Conservation (phyloP, 2,329 filamentous ascomycete genomes). For the Colletotrichum destructivum region DNA sequence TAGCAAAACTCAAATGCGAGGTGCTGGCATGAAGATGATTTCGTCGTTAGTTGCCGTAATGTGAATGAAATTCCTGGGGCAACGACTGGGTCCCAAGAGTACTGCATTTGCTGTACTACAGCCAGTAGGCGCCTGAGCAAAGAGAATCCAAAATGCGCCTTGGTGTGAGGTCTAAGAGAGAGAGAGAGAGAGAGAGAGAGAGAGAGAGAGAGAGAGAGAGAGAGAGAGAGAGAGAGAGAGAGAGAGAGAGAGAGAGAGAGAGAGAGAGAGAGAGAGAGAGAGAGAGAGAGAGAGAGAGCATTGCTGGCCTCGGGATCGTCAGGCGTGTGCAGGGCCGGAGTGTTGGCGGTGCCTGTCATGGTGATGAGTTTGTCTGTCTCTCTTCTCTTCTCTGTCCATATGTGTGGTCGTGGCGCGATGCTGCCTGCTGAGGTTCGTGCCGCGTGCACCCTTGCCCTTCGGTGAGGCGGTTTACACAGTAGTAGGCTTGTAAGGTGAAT, state of each 20-base stretch:
- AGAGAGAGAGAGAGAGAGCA: not conserved
- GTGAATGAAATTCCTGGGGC: slow-evolving; percentile 27
- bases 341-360: slow-evolving; percentile 6
- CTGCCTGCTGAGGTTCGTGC: slow-evolving; percentile 23
- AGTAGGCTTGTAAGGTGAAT: slow-evolving; percentile 7
- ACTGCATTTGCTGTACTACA: not conserved
- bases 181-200: not conserved
- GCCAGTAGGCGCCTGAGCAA: not conserved
- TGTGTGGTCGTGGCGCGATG: slow-evolving; percentile 14
- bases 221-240: not conserved
- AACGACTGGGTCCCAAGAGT: not conserved
- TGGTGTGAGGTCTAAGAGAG: not conserved
- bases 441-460: slow-evolving; percentile 17
- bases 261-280: not conserved
- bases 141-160: slow-evolving; percentile 8
- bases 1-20: slow-evolving; percentile 9
- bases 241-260: not conserved
- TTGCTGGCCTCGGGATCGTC: not conserved
- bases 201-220: not conserved
- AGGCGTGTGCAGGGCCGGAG: not conserved
- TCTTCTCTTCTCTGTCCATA: no score
- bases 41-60: slow-evolving; percentile 25
- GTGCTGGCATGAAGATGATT: slow-evolving; percentile 33
- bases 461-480: slow-evolving; percentile 20
- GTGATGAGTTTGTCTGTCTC: not conserved